These are phyloP conservation scores for Lineolata rhizophorae DNA, from an alignment of 495 filamentous ascomycete species.

Conservation along the genomic window DNA sequence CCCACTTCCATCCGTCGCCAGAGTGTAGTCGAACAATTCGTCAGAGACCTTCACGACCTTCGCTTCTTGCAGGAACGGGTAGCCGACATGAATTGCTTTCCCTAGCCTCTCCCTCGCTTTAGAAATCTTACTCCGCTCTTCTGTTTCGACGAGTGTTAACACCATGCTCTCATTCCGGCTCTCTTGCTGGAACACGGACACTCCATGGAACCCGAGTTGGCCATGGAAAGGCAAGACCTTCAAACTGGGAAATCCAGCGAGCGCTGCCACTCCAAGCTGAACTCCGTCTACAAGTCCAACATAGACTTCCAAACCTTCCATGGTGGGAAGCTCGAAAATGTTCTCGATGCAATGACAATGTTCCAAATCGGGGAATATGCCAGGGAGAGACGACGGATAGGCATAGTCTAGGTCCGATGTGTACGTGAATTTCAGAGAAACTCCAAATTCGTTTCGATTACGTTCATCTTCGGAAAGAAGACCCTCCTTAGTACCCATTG, in stretches of 20 bases:
- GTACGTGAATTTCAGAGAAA: slow-evolving; percentile 81
- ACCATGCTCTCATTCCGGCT: slow-evolving; percentile 95
- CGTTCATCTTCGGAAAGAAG: slow-evolving; percentile 56
- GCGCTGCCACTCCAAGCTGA: slow-evolving; percentile 52
- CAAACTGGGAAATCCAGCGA: slow-evolving; percentile 84
- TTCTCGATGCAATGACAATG: slow-evolving; percentile 86
- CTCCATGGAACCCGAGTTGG: slow-evolving; percentile 66
- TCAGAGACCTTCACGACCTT: slow-evolving; percentile 77
- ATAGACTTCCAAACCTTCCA: slow-evolving; percentile 74
- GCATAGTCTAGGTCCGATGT: slow-evolving; percentile 48
- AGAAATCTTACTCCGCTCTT: slow-evolving; percentile 43
- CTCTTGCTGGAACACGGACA: slow-evolving; percentile 93
- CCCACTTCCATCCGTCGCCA: slow-evolving; percentile 33
- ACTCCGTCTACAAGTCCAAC: slow-evolving; percentile 76
- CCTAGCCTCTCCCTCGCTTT: slow-evolving; percentile 61
- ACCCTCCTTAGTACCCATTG: slow-evolving; percentile 66
- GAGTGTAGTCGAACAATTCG: slow-evolving; percentile 77
- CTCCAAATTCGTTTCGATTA: slow-evolving; percentile 72
- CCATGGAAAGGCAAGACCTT: slow-evolving; percentile 65
- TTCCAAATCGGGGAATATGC: slow-evolving; percentile 74
- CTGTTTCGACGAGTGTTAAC: slow-evolving; percentile 56
- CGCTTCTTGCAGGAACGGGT: slow-evolving; percentile 88
- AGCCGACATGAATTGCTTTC: slow-evolving; percentile 74
- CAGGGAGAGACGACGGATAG: slow-evolving; percentile 70
- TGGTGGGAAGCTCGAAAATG: slow-evolving; percentile 77